A percentile compares a stretch with the other conserved stretches of the same genome.
Conservation (phyloP, 2,329 filamentous ascomycete species). For the Arthrobotrys conoides region DNA sequence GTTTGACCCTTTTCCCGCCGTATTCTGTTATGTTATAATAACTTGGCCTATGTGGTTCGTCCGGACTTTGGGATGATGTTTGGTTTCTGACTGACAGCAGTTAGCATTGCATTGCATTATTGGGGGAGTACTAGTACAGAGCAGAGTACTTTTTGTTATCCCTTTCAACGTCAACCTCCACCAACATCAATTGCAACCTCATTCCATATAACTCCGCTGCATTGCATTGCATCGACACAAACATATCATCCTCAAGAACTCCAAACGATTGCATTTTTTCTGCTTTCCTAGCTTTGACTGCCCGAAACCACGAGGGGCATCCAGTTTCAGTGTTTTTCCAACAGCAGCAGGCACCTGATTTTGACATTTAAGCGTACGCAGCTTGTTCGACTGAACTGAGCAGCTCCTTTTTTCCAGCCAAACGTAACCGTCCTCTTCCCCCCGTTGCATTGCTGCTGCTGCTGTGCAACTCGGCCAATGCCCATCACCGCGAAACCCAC, state of each 20-base stretch:
- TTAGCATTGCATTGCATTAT: not conserved
- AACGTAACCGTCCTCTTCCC: not conserved
- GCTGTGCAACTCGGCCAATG: slow-evolving; percentile 46
- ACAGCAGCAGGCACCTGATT: not conserved
- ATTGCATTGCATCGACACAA: slow-evolving; percentile 60
- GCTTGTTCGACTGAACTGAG: slow-evolving; percentile 8
- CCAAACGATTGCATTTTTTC: slow-evolving; percentile 6
- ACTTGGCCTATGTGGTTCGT: slow-evolving; percentile 53
- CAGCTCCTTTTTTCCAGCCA: slow-evolving; percentile 44
- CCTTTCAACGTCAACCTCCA: slow-evolving; percentile 18
- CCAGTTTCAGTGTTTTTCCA: slow-evolving; percentile 40
- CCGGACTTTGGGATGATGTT: slow-evolving; percentile 47
- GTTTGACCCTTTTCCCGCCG: slow-evolving; percentile 51
- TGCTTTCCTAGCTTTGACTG: slow-evolving; percentile 30
- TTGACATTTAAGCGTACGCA: slow-evolving; percentile 9
- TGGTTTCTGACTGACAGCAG: not conserved
- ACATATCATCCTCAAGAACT: slow-evolving; percentile 31
- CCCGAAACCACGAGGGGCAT: slow-evolving; percentile 31
- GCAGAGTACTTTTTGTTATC: not conserved
- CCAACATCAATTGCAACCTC: slow-evolving; percentile 36
- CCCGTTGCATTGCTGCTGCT: slow-evolving; percentile 27
- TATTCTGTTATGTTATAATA: slow-evolving; percentile 61
- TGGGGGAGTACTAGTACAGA: not conserved
- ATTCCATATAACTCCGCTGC: slow-evolving; percentile 5
- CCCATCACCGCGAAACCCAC: slow-evolving; percentile 18